These are phyloP conservation scores for Sanguinoderma infundibulare DNA, from an alignment of 1,284 basidiomycete species.

Conservation along the genomic window DNA sequence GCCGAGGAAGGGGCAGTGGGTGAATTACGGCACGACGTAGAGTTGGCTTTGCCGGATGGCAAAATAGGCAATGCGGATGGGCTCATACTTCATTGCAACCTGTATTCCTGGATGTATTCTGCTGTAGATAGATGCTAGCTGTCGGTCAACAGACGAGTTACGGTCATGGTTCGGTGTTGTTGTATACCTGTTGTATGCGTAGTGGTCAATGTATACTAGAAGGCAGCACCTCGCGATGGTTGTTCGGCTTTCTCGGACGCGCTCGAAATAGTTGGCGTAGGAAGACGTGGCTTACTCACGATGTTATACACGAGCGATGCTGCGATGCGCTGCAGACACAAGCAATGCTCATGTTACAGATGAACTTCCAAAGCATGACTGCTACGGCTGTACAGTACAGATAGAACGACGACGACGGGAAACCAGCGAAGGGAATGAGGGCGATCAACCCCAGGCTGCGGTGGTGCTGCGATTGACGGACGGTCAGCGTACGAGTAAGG, in stretches of 20 bases:
- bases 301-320: not conserved
- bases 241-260: not conserved
- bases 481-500: not conserved
- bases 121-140: not conserved
- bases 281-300: not conserved
- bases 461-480: constrained; percentile 56
- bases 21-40: constrained; percentile 30
- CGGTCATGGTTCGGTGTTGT: not conserved
- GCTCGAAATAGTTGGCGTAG: not conserved
- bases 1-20: constrained; percentile 25
- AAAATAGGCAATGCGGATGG: not conserved
- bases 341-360: not conserved
- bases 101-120: not conserved
- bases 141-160: not conserved
- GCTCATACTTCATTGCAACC: not conserved
- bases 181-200: constrained; percentile 1
- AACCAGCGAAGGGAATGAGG: not conserved
- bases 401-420: not conserved
- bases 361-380: not conserved
- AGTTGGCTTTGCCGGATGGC: not conserved
- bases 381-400: not conserved
- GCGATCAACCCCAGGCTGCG: constrained; percentile 68
- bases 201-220: not conserved
- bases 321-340: not conserved
- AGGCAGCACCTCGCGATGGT: not conserved